Evolutionary conservation across 2,329 filamentous ascomycete species (phyloP).

Genomic region (Monosporascus sp.): DNA sequence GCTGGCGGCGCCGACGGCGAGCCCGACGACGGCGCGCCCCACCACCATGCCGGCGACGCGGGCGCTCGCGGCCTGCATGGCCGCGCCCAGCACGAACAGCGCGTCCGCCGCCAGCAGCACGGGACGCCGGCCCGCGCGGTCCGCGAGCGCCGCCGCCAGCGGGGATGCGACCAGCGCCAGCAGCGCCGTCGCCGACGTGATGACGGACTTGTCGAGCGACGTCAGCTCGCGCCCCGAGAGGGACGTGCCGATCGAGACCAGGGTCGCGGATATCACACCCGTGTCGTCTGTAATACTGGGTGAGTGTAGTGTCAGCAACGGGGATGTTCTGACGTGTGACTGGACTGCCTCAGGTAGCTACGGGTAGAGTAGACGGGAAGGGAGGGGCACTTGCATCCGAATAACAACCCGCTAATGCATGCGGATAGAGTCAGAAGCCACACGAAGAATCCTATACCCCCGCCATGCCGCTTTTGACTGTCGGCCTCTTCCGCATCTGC

Average conservation of each 20-base stretch:
- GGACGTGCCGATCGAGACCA: conserved; percentile 57
- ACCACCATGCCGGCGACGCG: conserved; percentile 60
- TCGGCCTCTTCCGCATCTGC: conserved; percentile 4
- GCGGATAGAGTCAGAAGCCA: conserved; percentile 60
- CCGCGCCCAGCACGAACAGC: conserved; percentile 64
- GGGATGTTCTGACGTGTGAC: too few relatives aligned
- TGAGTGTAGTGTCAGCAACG: conserved; percentile 1
- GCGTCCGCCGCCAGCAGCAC: conserved; percentile 60
- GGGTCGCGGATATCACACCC: conserved; percentile 62
- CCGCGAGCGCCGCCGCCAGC: conserved; percentile 59
- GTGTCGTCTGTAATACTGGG: conserved; percentile 48
- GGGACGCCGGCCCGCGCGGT: conserved; percentile 54
- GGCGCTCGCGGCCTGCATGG: conserved; percentile 55
- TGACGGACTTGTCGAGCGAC: conserved; percentile 63
- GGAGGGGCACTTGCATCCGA: conserved; percentile 51
- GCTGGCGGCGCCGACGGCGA: conserved; percentile 69
- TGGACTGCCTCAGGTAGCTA: too few relatives aligned
- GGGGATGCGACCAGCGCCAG: conserved; percentile 61
- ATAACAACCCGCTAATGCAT: conserved; percentile 61
- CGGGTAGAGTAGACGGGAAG: conserved; percentile 3
- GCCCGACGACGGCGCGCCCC: conserved; percentile 64
- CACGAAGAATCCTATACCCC: conserved; percentile 42
- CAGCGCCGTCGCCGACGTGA: conserved; percentile 64
- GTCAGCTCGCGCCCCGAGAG: conserved; percentile 53
- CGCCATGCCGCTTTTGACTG: neutral